Conservation (phyloP, 495 filamentous ascomycete genomes). For the Annulohypoxylon stygium region DNA sequence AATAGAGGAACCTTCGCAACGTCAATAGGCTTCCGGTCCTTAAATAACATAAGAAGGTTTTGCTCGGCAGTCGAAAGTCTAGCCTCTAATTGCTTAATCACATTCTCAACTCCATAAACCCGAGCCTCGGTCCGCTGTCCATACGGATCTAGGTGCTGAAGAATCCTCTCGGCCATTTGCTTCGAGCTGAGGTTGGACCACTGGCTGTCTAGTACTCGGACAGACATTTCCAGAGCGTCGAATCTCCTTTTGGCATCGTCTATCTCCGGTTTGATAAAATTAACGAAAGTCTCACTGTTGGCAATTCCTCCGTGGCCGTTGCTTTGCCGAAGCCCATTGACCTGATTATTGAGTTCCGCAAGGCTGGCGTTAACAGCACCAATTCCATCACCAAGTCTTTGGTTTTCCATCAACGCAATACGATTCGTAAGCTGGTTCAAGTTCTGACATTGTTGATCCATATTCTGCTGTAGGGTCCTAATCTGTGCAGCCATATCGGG, state of each 20-base stretch:
- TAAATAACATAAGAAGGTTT: not conserved
- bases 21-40: not conserved
- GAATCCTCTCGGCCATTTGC: slow-evolving; percentile 44
- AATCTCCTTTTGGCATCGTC: slow-evolving; percentile 30
- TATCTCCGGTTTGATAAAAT: slow-evolving; percentile 14
- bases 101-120: slow-evolving; percentile 24
- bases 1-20: not conserved
- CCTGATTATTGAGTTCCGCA: slow-evolving; percentile 7
- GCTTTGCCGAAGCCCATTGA: slow-evolving; percentile 14
- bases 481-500: slow-evolving; percentile 2
- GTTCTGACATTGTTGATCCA: not conserved
- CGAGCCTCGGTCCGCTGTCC: slow-evolving; percentile 30
- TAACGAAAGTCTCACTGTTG: not conserved
- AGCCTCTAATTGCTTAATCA: slow-evolving; percentile 12
- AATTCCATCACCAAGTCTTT: slow-evolving; percentile 20
- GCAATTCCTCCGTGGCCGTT: not conserved
- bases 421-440: slow-evolving; percentile 1
- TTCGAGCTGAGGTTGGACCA: slow-evolving; percentile 46
- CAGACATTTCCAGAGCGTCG: slow-evolving; percentile 25
- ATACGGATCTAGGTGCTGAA: slow-evolving; percentile 26
- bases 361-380: slow-evolving; percentile 21
- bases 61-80: slow-evolving; percentile 4
- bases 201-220: slow-evolving; percentile 35
- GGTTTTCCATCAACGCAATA: slow-evolving; percentile 27
- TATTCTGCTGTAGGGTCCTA: not conserved